Base-by-base conservation (phyloP, 2,329 filamentous ascomycete genomes). In the Aureobasidium lini region DNA sequence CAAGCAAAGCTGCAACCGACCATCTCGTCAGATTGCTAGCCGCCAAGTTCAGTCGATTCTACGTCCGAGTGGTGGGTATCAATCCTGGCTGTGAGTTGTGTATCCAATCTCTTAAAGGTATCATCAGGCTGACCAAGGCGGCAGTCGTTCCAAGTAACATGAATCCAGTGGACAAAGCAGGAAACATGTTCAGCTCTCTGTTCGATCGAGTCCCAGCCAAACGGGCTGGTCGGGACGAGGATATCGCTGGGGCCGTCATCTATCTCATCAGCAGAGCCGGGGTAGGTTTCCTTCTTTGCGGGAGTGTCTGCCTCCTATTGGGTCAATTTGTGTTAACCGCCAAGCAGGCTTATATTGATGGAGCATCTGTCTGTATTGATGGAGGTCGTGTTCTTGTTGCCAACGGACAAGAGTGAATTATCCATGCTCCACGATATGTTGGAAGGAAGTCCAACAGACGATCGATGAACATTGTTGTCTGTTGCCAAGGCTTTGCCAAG, bases 1-100 rank as follows among this genome's bases (percentile, higher is more conserved):
- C 75, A 0, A 81, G 76, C 62, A 81, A 81, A 63, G 79, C 79
- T 1, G 79, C 77, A 0, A 80, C 78, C 1, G 79, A 81, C 66
- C 79, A 81, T 69, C 64, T 81, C 13, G 78, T 81, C 2, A 71
- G 65, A 52, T 65, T 81, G 57, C 62, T 82, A 59, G 79, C 79
- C 6, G 71, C 73, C 6, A 81, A 81, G 63, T 81, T 78, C 60
- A 68, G 67, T 23, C 68, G 70, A 54, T 76, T 72, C 63, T 77
- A 77, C 67, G 72, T 77, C 11, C 64, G 75, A 43, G 75, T 77
- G n/a, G 68, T 70, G 46, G 73, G 73, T 2, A 75, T 77, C 36
- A 77, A 77, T 65, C 75, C 75, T 46, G 75, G 75, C 1, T 77
- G 73, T 75, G 61, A 32, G 49, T 28, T 29, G 23, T 54, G 6